phyloP scores from a whole-genome alignment of 306 rosid genomes.

The Cajanus cajan region DNA sequence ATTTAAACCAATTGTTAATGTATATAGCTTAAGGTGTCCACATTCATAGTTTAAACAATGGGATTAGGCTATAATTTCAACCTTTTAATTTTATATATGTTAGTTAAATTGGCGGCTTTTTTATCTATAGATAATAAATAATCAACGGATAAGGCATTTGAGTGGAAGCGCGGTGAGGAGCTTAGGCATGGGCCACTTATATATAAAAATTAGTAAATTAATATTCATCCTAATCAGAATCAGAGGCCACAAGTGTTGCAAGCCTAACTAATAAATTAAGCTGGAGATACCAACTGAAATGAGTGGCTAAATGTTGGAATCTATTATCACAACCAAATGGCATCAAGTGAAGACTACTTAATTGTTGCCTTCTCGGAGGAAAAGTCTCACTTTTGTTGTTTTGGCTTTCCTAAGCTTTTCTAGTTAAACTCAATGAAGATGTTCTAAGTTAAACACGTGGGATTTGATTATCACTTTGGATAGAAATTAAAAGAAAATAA shows the following conservation, averaged over 20 bases:
- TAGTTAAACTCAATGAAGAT: background rate
- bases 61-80: constrained; percentile 27
- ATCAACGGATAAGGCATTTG: constrained; percentile 38
- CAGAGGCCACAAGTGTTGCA: background rate
- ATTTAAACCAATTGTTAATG: background rate
- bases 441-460: background rate
- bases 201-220: background rate
- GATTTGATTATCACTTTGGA: background rate
- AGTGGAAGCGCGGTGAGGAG: constrained; percentile 2
- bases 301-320: constrained; percentile 55
- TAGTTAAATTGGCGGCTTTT: background rate
- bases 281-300: constrained; percentile 12
- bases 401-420: background rate
- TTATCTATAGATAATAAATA: constrained; percentile 5
- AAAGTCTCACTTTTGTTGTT: background rate
- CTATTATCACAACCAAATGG: constrained; percentile 27
- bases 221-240: background rate
- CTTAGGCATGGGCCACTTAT: constrained; percentile 2
- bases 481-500: background rate
- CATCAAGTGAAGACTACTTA: constrained; percentile 4
- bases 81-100: background rate
- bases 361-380: constrained; percentile 27
- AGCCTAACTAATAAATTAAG: constrained; percentile 31
- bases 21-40: constrained; percentile 1
- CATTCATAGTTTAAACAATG: constrained; percentile 12